A percentile compares a stretch with the other conserved stretches of the same genome.
phyloP scores from a whole-genome alignment of 805 yeast genomes.

The Citeromyces matritensis region DNA sequence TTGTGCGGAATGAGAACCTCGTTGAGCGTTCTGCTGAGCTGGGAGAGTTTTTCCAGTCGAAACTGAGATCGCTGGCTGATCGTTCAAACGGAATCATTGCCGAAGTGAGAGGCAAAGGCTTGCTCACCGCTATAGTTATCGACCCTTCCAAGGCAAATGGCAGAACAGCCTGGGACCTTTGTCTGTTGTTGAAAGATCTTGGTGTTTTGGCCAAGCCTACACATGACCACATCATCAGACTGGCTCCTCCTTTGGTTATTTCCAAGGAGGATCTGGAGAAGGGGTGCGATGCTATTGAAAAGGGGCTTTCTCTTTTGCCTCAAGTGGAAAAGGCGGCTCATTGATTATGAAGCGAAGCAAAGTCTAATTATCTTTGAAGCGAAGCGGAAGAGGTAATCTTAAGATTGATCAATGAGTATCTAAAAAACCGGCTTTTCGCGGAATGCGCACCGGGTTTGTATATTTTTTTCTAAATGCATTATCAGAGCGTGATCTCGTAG shows the following conservation, averaged over 20 bases:
- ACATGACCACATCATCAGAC: slow-evolving; percentile 86
- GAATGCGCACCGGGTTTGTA: no score
- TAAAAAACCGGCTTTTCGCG: no score
- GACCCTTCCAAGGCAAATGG: slow-evolving; percentile 76
- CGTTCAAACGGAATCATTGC: slow-evolving; percentile 38
- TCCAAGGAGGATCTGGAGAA: slow-evolving; percentile 70
- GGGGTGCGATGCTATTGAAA: slow-evolving; percentile 65
- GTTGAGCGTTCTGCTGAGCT: slow-evolving; percentile 61
- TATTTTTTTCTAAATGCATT: no score
- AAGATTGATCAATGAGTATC: no score
- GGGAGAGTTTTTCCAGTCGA: slow-evolving; percentile 54
- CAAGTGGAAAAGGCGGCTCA: slow-evolving; percentile 31
- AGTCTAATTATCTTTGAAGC: no score
- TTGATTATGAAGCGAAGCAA: slow-evolving; percentile 6
- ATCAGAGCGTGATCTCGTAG: no score
- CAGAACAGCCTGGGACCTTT: slow-evolving; percentile 91
- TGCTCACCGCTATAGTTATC: slow-evolving; percentile 82
- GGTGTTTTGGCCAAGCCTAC: slow-evolving; percentile 96
- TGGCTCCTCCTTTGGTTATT: slow-evolving; percentile 92
- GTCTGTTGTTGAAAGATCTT: slow-evolving; percentile 72
- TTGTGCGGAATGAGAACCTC: slow-evolving; percentile 74
- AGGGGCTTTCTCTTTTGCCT: slow-evolving; percentile 42
- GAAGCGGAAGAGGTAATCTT: no score
- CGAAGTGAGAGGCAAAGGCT: slow-evolving; percentile 73
- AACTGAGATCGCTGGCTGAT: slow-evolving; percentile 35